A percentile compares a stretch with the other conserved stretches of the same genome.
These are phyloP conservation scores for Pseudohalonectria lignicola DNA, from an alignment of 2,329 filamentous ascomycete species.

Conservation along the genomic window DNA sequence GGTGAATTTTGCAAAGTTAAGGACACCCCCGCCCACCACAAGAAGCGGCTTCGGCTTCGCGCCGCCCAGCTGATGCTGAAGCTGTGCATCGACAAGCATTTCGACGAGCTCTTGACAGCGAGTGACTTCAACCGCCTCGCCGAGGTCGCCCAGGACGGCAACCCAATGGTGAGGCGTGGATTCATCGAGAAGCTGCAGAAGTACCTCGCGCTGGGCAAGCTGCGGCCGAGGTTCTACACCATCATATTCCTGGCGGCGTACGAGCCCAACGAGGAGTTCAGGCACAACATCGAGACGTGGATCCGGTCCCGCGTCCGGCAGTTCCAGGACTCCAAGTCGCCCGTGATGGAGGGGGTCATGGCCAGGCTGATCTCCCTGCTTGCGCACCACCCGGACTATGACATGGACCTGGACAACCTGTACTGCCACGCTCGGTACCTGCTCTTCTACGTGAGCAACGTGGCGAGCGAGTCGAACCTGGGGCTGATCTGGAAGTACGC, in stretches of 20 bases:
- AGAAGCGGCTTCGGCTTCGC: constrained; percentile 66
- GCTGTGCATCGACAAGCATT: constrained; percentile 65
- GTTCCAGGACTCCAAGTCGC: constrained; percentile 47
- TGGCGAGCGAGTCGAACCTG: constrained; percentile 79
- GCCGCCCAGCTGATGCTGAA: constrained; percentile 78
- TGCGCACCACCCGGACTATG: constrained; percentile 89
- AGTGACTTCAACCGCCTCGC: constrained; percentile 73
- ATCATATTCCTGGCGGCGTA: constrained; percentile 86
- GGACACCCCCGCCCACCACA: constrained; percentile 68
- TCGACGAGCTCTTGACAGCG: constrained; percentile 65
- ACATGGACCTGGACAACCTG: constrained; percentile 52
- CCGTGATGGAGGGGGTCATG: constrained; percentile 69
- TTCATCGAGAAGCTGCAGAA: constrained; percentile 87
- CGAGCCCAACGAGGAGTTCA: constrained; percentile 66
- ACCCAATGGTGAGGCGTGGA: constrained; percentile 60
- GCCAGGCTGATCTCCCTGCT: constrained; percentile 76
- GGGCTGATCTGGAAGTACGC: constrained; percentile 85
- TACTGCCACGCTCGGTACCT: constrained; percentile 81
- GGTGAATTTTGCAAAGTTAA: constrained; percentile 71
- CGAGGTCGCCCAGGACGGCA: constrained; percentile 67
- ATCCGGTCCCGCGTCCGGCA: constrained; percentile 67
- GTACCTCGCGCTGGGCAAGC: constrained; percentile 63
- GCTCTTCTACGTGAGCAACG: constrained; percentile 72
- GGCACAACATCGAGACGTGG: constrained; percentile 74
- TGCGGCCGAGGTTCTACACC: constrained; percentile 72